These are phyloP conservation scores for Euptelea pleiosperma DNA, from an alignment of 164 flowering plant species.

Conservation along the genomic window DNA sequence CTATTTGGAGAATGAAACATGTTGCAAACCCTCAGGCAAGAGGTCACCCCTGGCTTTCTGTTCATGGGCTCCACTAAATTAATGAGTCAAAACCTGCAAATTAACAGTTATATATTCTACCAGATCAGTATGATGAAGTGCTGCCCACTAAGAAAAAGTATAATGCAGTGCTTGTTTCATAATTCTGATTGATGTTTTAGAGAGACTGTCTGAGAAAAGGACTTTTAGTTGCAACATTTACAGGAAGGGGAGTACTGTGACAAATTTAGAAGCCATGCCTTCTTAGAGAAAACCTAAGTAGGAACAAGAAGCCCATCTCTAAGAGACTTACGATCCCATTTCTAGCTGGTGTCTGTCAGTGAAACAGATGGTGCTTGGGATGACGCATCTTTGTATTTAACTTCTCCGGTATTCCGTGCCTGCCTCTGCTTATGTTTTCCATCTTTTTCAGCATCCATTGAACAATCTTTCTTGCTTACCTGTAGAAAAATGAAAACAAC, in stretches of 20 bases:
- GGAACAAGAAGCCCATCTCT: constrained; percentile 3
- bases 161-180: not conserved
- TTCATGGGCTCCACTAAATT: constrained; percentile 3
- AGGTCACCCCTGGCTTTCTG: no score
- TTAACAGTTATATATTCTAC: no score
- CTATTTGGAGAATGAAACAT: no score
- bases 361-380: constrained; percentile 12
- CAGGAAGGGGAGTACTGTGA: not conserved
- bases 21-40: no score
- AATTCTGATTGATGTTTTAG: constrained; percentile 2
- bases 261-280: not conserved
- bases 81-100: no score
- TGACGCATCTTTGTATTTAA: constrained; percentile 21
- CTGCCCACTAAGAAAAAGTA: no score
- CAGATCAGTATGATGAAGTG: no score
- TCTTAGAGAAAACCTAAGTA: not conserved
- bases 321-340: constrained; percentile 6
- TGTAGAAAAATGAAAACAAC: constrained; percentile 18
- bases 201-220: not conserved
- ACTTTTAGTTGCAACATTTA: constrained; percentile 4
- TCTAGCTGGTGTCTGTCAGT: constrained; percentile 3
- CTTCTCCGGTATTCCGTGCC: constrained; percentile 18
- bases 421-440: constrained; percentile 27
- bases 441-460: constrained; percentile 26
- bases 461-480: constrained; percentile 33